These are phyloP conservation scores for Fusarium fujikuroi DNA, from an alignment of 2,329 filamentous ascomycete species.

Conservation along the genomic window DNA sequence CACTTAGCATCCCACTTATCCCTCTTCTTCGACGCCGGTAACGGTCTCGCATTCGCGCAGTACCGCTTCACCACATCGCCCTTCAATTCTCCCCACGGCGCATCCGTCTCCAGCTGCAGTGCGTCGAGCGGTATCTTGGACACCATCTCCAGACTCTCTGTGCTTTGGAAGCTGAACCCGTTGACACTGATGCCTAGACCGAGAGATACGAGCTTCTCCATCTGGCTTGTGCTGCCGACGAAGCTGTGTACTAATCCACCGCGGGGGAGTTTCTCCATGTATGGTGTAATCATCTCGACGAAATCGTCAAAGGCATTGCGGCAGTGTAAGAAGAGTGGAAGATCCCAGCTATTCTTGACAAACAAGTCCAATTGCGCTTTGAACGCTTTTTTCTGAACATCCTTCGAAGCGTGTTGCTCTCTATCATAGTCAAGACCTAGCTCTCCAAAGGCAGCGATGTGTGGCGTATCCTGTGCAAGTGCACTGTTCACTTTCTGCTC, in stretches of 20 bases:
- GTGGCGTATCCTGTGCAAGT: slow-evolving; percentile 38
- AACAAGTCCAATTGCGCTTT: slow-evolving; percentile 42
- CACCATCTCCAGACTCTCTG: slow-evolving; percentile 41
- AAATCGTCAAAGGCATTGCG: slow-evolving; percentile 45
- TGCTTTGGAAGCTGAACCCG: slow-evolving; percentile 54
- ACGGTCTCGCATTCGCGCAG: slow-evolving; percentile 49
- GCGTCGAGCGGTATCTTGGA: slow-evolving; percentile 37
- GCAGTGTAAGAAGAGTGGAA: slow-evolving; percentile 43
- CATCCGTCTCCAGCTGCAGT: slow-evolving; percentile 44
- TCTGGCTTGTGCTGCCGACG: slow-evolving; percentile 37
- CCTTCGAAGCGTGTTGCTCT: slow-evolving; percentile 54
- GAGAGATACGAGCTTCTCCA: slow-evolving; percentile 40
- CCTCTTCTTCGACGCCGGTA: slow-evolving; percentile 58
- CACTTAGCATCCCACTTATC: slow-evolving; percentile 58
- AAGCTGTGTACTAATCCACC: slow-evolving; percentile 44
- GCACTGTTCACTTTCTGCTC: slow-evolving; percentile 41
- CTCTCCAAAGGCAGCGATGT: slow-evolving; percentile 60
- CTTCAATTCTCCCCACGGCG: slow-evolving; percentile 45
- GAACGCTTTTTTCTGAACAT: slow-evolving; percentile 41
- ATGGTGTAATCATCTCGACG: slow-evolving; percentile 52
- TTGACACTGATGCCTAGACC: slow-evolving; percentile 53
- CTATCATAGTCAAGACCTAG: slow-evolving; percentile 63
- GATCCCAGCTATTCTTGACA: slow-evolving; percentile 39
- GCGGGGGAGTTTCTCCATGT: slow-evolving; percentile 44
- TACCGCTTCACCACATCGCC: slow-evolving; percentile 52